Base-by-base conservation (phyloP, 2,329 filamentous ascomycete species). In the Trichoderma asperellum region DNA sequence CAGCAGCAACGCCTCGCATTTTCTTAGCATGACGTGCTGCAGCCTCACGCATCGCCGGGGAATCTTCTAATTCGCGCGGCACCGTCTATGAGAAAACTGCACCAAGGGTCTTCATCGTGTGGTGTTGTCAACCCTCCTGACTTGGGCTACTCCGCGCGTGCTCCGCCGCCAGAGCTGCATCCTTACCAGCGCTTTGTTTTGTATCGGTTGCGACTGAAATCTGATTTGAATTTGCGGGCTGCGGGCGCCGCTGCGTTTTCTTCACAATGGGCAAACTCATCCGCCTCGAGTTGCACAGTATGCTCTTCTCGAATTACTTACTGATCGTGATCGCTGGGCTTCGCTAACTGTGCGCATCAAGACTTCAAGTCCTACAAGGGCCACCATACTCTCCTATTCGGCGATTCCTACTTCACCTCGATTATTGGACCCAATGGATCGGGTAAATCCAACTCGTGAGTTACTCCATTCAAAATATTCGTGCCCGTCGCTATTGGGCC, bases 351-450 rank as follows among this genome's bases (percentile, higher is more conserved):
- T 60, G 43, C 57, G 57, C 64, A 43, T 56, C 34, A 76, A 96
- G 92, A 99, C 84, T 99, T 99, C 89, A 99, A 99, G 84, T 98
- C 96, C 75, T 99, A 99, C 85, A 97, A 97, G 81, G 96, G 94
- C 70, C 94, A 97, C 76, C 96, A 99, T 83, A 91, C 89, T 71
- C 89, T 99, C 56, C 88, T 97, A 65, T 97, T 99, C 76, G 95
- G 95, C 77, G 95, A 99, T 83, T 96, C 94, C 2, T 98, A 97
- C 82, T 99, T 99, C 81, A 99, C 96, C 61, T 99, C 96, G 53
- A 97, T 99, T 77, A 98, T 99, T 77, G 96, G 96, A 6, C 96
- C 96, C 79, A 99, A 99, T 94, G 96, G 96, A 84, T 98, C 96
- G 43, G 96, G 96, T 73, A 99, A 99, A 82, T 99, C 96, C 24